A percentile compares a stretch with the other conserved stretches of the same genome.
Evolutionary conservation across 2,329 filamentous ascomycete species (phyloP).

Genomic region (Penicillium sp.): DNA sequence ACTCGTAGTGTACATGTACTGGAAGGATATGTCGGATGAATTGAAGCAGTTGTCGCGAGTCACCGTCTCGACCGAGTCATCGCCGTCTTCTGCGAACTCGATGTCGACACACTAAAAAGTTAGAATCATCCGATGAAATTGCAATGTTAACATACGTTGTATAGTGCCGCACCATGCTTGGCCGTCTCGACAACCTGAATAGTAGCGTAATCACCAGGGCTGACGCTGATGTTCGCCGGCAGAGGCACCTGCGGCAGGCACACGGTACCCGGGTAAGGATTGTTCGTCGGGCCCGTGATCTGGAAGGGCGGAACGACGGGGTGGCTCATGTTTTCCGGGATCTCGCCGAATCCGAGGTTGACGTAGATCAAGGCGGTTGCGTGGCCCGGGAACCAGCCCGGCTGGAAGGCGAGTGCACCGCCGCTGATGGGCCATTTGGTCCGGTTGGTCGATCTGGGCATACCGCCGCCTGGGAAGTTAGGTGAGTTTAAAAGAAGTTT

Average conservation of each 20-base stretch:
- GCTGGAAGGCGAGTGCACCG: slow-evolving; percentile 86
- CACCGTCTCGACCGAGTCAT: slow-evolving; percentile 66
- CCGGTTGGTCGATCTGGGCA: slow-evolving; percentile 74
- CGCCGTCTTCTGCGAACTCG: slow-evolving; percentile 77
- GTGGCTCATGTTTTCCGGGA: slow-evolving; percentile 84
- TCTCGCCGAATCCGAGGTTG: slow-evolving; percentile 83
- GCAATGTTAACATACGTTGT: slow-evolving; percentile 61
- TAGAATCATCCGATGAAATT: not conserved
- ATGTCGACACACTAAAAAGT: slow-evolving; percentile 82
- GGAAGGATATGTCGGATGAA: slow-evolving; percentile 73
- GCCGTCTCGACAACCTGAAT: slow-evolving; percentile 86
- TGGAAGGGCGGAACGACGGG: slow-evolving; percentile 79
- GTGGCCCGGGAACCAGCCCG: slow-evolving; percentile 95
- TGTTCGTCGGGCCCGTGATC: slow-evolving; percentile 76
- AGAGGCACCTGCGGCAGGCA: slow-evolving; percentile 89
- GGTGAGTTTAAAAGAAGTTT: no score
- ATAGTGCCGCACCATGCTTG: slow-evolving; percentile 79
- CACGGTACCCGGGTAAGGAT: slow-evolving; percentile 83
- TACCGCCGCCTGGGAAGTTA: slow-evolving; percentile 72
- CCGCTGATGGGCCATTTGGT: slow-evolving; percentile 89
- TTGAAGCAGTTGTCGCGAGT: slow-evolving; percentile 88
- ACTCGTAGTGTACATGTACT: slow-evolving; percentile 64
- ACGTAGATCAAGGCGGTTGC: slow-evolving; percentile 79
- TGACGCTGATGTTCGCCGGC: slow-evolving; percentile 69
- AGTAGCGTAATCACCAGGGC: slow-evolving; percentile 83